phyloP scores from a whole-genome alignment of 2,329 filamentous ascomycete genomes.

The Monilinia fructicola region DNA sequence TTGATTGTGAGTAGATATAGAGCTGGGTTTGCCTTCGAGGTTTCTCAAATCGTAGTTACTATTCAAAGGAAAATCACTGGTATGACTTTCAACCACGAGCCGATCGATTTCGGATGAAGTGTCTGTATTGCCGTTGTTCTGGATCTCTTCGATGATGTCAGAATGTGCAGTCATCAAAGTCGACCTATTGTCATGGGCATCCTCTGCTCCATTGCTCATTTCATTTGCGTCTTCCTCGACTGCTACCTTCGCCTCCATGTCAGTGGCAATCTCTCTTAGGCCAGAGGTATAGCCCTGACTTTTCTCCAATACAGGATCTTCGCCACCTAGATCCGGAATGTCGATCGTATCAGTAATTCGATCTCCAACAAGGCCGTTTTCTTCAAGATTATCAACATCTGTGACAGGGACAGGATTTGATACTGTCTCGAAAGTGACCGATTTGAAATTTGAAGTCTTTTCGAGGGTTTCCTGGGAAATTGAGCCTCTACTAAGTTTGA shows the following conservation, averaged over 20 bases:
- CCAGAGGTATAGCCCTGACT: neutral
- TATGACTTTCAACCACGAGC: neutral
- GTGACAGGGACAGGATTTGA: too few relatives aligned
- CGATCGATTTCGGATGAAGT: neutral
- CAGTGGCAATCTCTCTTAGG: neutral
- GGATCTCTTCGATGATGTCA: neutral
- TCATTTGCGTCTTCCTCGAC: neutral
- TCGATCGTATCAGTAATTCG: neutral
- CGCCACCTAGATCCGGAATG: neutral
- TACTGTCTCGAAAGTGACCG: neutral
- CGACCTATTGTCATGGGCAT: neutral
- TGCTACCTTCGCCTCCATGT: neutral
- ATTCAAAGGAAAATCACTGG: neutral
- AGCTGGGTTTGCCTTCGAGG: conserved; percentile 1
- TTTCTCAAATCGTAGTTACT: neutral
- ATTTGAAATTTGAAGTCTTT: too few relatives aligned
- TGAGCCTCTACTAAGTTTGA: neutral
- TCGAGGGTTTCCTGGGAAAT: neutral
- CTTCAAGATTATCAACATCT: neutral
- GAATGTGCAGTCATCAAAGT: neutral
- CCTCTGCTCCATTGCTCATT: neutral
- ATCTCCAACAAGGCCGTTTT: neutral
- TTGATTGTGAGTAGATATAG: neutral
- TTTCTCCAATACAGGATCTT: neutral
- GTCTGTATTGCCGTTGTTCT: neutral